Base-by-base conservation (phyloP, 805 yeast species). In the Metahyphopichia silvanorum region DNA sequence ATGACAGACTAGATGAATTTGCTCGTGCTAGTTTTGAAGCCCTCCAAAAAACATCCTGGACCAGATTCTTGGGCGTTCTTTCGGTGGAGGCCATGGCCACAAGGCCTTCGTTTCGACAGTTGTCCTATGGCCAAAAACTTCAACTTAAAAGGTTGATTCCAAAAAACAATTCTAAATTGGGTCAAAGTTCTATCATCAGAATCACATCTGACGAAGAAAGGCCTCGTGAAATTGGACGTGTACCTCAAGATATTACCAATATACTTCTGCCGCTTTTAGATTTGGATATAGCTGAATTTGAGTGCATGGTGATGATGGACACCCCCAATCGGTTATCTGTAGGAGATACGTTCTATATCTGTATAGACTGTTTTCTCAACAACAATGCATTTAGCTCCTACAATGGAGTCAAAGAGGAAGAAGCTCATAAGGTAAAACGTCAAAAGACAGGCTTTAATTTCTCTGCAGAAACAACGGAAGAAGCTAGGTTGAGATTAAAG, bases 301-400 rank as follows among this genome's bases (percentile, higher is more conserved):
- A 73, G 24, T 77, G 77, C 1, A 68, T 76, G 0, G 66, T 85
- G 21, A 67, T 83, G 6, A 76, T 70, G 47, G 76, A 80, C 25
- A 82, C 79, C 13, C 61, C 65, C 8, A 38, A 43, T 18, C 53
- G 79, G 19, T 52, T 88, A 21, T 67, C 83, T 7, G 74, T 79
- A 2, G 98, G 97, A 3, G 95, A 87, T 48, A 68, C 82, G 1
- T 81, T 89, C 47, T 66, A 76, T 15, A 63, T 87, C 0, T 86
- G 80, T 46, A 57, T 86, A 4, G 85, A 86, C 45, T 76, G 87
- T 37, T 85, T 55, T 49, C 51, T 89, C 16, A 69, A 44, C 23
- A 53, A 38, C 51, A 60, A 31, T 37, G 73, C 63, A 51, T 42
- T 71, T 62, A 14, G 17, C 10, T 14, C 16, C 9, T n/a, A 18